Percentiles rank a stretch among this genome's conserved stretches.
Evolutionary conservation across 2,329 filamentous ascomycete genomes (phyloP).

Genomic region (Emmonsiellopsis sp.): DNA sequence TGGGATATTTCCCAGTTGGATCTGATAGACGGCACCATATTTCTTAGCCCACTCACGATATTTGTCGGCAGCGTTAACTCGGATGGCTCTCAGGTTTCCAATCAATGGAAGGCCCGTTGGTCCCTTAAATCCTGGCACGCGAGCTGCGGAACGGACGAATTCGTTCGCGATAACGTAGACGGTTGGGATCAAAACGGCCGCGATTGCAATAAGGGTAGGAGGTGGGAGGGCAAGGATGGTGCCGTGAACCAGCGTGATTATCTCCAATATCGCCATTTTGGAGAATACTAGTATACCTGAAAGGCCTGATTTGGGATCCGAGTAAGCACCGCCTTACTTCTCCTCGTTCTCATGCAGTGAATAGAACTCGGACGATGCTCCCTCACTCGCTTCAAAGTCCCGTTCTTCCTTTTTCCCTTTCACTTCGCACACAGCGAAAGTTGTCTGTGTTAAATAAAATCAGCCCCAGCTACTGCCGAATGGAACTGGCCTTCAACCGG

Average conservation of each 20-base stretch:
- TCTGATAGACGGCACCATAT: conserved; percentile 46
- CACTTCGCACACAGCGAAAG: not conserved
- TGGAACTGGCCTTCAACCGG: not conserved
- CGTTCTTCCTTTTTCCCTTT: not conserved
- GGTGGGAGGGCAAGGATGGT: not conserved
- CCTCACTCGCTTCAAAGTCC: not conserved
- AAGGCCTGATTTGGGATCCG: too few species aligned
- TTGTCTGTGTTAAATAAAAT: not conserved
- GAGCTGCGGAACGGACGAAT: conserved; percentile 34
- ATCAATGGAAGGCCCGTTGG: conserved; percentile 45
- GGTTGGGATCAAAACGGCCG: conserved; percentile 23
- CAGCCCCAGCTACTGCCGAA: not conserved
- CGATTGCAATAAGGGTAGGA: not conserved
- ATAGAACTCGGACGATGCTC: too few species aligned
- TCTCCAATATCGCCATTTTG: not conserved
- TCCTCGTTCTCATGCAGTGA: too few species aligned
- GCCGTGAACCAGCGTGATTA: not conserved
- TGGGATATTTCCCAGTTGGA: conserved; percentile 48
- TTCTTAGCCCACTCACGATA: conserved; percentile 46
- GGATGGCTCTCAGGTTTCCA: conserved; percentile 47
- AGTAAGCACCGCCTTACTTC: too few species aligned
- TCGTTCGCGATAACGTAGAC: conserved; percentile 43
- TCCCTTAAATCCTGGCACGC: conserved; percentile 40
- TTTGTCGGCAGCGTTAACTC: conserved; percentile 46
- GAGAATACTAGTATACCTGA: not conserved